Evolutionary conservation across 2,329 filamentous ascomycete genomes (phyloP).

Genomic region (Phyllosticta capitalensis): DNA sequence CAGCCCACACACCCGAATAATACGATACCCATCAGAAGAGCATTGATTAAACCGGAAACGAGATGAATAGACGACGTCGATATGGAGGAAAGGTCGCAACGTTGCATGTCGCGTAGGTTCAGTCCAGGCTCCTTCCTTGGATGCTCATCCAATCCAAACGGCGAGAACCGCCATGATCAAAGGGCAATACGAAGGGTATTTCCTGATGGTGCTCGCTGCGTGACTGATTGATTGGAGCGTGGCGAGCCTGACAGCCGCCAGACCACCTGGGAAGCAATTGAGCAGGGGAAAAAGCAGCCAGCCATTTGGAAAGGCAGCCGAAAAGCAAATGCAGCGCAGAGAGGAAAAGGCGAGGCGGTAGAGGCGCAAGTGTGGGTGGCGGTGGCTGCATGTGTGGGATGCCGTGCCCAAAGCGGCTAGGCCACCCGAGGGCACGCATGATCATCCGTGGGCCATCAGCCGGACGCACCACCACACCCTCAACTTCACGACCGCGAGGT

Average conservation of each 20-base stretch:
- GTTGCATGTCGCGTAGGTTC: not conserved
- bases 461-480: conserved; percentile 10
- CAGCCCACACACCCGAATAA: not conserved
- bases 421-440: conserved; percentile 7
- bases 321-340: not conserved
- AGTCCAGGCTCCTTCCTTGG: too few relatives aligned
- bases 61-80: not conserved
- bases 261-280: not conserved
- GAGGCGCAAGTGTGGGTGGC: not conserved
- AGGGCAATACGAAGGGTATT: not conserved
- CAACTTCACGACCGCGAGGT: conserved; percentile 26
- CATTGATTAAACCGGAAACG: not conserved
- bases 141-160: too few relatives aligned
- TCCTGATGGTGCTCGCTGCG: not conserved
- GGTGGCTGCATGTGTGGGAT: not conserved
- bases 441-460: conserved; percentile 8
- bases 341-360: not conserved
- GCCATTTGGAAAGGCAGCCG: too few relatives aligned
- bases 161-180: too few relatives aligned
- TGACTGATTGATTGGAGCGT: not conserved
- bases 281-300: not conserved
- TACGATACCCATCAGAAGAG: not conserved
- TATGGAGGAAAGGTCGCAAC: not conserved
- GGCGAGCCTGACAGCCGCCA: not conserved
- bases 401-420: not conserved